phyloP scores from a whole-genome alignment of 2,329 filamentous ascomycete genomes.

The Tolypocladium guangdongense region DNA sequence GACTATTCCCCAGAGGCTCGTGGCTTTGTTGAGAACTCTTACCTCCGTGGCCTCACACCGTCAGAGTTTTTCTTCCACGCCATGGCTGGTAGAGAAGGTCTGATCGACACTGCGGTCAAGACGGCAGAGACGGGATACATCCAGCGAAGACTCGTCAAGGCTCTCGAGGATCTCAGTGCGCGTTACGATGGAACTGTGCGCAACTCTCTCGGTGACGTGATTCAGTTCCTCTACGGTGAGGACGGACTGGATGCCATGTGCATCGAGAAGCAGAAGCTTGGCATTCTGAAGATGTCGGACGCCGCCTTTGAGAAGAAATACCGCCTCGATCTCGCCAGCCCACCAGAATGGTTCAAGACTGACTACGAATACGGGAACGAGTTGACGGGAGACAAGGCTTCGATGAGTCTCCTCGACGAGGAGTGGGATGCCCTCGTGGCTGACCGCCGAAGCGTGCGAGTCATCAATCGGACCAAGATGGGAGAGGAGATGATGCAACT shows the following conservation, averaged over 20 bases:
- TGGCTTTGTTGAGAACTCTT: slow-evolving; percentile 98
- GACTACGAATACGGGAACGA: slow-evolving; percentile 69
- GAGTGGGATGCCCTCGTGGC: slow-evolving; percentile 71
- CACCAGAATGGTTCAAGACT: slow-evolving; percentile 49
- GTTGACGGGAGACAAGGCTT: slow-evolving; percentile 75
- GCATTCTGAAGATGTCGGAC: slow-evolving; percentile 73
- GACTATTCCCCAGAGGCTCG: slow-evolving; percentile 96
- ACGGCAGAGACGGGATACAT: slow-evolving; percentile 99
- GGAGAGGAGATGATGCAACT: slow-evolving; percentile 82
- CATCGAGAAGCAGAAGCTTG: slow-evolving; percentile 88
- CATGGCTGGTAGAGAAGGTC: slow-evolving; percentile 99
- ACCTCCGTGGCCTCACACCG: slow-evolving; percentile 87
- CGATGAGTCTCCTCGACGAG: slow-evolving; percentile 75
- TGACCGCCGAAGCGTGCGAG: slow-evolving; percentile 67
- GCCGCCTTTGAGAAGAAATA: slow-evolving; percentile 70
- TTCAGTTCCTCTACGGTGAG: slow-evolving; percentile 96
- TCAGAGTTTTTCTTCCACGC: slow-evolving; percentile 99
- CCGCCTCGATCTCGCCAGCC: slow-evolving; percentile 59
- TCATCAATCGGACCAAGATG: slow-evolving; percentile 55
- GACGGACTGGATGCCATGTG: slow-evolving; percentile 88
- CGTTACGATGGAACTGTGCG: slow-evolving; percentile 96
- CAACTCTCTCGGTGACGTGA: slow-evolving; percentile 90
- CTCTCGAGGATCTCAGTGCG: slow-evolving; percentile 92
- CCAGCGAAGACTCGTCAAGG: slow-evolving; percentile 95
- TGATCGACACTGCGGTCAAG: slow-evolving; percentile 99